phyloP scores from a whole-genome alignment of 2,329 filamentous ascomycete species.

The Dactylellina leptospora region DNA sequence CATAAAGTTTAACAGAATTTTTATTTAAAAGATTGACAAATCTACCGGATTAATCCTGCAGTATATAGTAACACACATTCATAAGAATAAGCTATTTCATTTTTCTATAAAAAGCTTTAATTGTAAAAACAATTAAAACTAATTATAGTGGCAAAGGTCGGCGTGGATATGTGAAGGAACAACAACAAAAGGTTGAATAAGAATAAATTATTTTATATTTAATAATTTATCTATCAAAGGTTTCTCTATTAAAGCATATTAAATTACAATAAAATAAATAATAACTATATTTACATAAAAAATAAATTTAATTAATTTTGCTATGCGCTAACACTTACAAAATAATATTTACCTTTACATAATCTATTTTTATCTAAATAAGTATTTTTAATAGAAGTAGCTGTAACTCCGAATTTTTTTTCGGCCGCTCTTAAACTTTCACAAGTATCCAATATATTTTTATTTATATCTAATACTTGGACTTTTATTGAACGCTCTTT shows the following conservation, averaged over 20 bases:
- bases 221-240: conserved; percentile 13
- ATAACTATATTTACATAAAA: conserved; percentile 12
- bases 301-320: conserved; percentile 11
- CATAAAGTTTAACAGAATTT: background rate
- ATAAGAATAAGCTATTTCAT: conserved; percentile 20
- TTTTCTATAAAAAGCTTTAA: conserved; percentile 11
- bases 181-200: conserved; percentile 16
- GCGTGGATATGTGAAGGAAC: conserved; percentile 15
- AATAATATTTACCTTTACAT: conserved; percentile 30
- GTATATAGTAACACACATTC: conserved; percentile 24
- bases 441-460: conserved; percentile 20
- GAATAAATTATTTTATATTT: conserved; percentile 15
- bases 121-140: too few relatives aligned
- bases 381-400: conserved; percentile 5
- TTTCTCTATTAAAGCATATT: conserved; percentile 12
- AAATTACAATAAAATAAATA: conserved; percentile 25
- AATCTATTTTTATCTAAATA: conserved; percentile 2
- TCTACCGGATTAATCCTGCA: conserved; percentile 16
- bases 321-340: conserved; percentile 6
- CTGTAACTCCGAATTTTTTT: conserved; percentile 10
- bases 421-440: conserved; percentile 8
- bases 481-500: conserved; percentile 17
- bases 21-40: conserved; percentile 23
- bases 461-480: conserved; percentile 18
- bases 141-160: too few relatives aligned